Evolutionary conservation across 164 flowering plant genomes (phyloP), one percentile per base, ranked within the genome.

Genomic region (Umbilicus rupestris): DNA sequence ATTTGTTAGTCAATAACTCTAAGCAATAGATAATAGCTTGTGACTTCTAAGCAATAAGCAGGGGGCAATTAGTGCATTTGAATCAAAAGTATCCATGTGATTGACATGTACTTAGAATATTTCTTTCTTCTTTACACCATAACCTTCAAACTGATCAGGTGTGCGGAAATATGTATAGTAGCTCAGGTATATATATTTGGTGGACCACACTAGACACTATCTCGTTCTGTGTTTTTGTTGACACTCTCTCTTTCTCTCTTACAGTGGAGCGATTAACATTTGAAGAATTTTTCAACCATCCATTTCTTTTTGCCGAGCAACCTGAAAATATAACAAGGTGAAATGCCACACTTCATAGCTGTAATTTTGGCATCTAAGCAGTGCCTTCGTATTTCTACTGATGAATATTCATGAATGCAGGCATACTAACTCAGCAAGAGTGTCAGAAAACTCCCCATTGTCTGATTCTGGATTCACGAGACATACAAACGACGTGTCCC

Each of bases 251-350:
- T 52, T 20, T 67, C 14, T 17, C n/a, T 60, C 45, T 74, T 73
- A 35, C 88, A 95, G 99, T 92, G 79, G 97, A 92, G 73, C 81
- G 97, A 37, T 68, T 95, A 69, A 95, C 99, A 68, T 95, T 90
- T 80, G 99, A 92, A 55, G 99, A 95, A 76, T 89, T 95, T 66
- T 95, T 95, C 70, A 91, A 85, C 76, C 99, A 95, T 67, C 87
- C 83, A 44, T 92, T 88, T 73, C 83, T 92, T 64, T 74, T 78
- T 58, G 78, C 68, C 19, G 68, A 68, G 68, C 77, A 68, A 65
- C 68, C 73, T 24, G 80, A 76, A 69, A 84, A 81, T 31, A 50
- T 74, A 37, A 70, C 68, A 29, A 82, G 95, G 97, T 91, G 12
- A 14, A 55, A 26, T 26, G 44, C 33, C 33, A 39, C 31, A 47